Conservation (phyloP, 2,329 filamentous ascomycete species). For the Colletotrichum spinosum region DNA sequence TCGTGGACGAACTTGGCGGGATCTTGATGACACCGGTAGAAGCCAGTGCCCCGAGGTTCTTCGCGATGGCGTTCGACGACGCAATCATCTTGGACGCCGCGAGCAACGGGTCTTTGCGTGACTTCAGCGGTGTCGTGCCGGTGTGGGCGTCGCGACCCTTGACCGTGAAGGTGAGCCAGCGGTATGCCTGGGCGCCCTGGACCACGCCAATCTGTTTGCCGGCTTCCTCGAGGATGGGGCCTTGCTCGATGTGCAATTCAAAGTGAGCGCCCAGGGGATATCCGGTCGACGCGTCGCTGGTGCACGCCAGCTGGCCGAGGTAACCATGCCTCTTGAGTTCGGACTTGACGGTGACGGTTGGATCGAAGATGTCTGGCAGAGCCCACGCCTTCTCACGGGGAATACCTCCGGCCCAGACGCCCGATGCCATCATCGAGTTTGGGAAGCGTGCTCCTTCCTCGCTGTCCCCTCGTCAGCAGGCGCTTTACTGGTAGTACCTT, state of each 20-base stretch:
- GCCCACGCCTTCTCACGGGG: conserved; percentile 69
- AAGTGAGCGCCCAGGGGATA: conserved; percentile 79
- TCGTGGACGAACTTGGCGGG: conserved; percentile 37
- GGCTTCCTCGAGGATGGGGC: conserved; percentile 76
- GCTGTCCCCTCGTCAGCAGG: conserved; percentile 49
- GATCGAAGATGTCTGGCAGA: conserved; percentile 57
- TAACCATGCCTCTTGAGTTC: conserved; percentile 79
- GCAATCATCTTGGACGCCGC: conserved; percentile 76
- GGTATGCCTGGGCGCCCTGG: conserved; percentile 78
- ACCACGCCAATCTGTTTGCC: conserved; percentile 76
- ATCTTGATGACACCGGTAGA: conserved; percentile 73
- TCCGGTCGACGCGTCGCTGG: conserved; percentile 6
- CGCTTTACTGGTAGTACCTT: too few species aligned
- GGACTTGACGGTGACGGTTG: conserved; percentile 46
- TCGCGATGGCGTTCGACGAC: conserved; percentile 72
- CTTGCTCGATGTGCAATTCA: conserved; percentile 88
- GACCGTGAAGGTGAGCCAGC: conserved; percentile 77
- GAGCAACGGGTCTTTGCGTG: conserved; percentile 76
- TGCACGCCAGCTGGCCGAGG: conserved; percentile 60
- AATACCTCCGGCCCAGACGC: conserved; percentile 80
- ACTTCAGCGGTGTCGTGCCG: conserved; percentile 76
- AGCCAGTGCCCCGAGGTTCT: conserved; percentile 69
- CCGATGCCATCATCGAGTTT: conserved; percentile 78
- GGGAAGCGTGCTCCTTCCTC: conserved; percentile 87
- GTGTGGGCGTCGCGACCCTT: conserved; percentile 78